Conservation (phyloP, 2,329 filamentous ascomycete genomes). For the Xylariaceae sp. region DNA sequence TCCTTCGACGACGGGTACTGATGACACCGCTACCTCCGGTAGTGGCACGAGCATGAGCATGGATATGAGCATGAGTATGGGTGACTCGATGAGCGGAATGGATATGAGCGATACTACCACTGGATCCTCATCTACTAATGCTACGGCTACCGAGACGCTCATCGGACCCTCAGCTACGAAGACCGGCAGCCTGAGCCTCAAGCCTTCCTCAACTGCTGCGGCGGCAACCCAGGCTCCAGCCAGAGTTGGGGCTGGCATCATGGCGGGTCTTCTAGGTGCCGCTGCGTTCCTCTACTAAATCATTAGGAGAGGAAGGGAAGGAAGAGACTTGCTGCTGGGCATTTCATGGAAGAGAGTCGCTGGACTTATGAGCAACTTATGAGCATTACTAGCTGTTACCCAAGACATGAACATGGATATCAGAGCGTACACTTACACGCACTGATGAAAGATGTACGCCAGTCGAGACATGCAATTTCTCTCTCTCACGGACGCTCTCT, state of each 20-base stretch:
- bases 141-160: not conserved
- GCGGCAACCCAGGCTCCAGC: constrained; percentile 17
- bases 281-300: constrained; percentile 20
- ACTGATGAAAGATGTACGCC: too few relatives aligned
- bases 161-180: not conserved
- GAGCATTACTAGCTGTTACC: too few relatives aligned
- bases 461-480: too few relatives aligned
- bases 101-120: not conserved
- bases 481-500: too few relatives aligned
- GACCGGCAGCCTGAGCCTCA: not conserved
- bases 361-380: not conserved
- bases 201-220: constrained; percentile 6
- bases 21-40: constrained; percentile 3
- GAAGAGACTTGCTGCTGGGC: too few relatives aligned
- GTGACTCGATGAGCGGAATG: constrained; percentile 1
- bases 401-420: too few relatives aligned
- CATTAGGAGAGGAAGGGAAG: too few relatives aligned
- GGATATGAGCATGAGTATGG: too few relatives aligned
- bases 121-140: not conserved
- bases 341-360: not conserved
- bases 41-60: too few relatives aligned
- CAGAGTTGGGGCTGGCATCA: constrained; percentile 15
- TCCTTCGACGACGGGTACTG: not conserved
- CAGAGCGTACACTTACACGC: too few relatives aligned
- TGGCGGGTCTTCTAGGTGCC: constrained; percentile 22